Conservation (phyloP, 2,329 filamentous ascomycete genomes). For the Ceratocystis smalleyi region DNA sequence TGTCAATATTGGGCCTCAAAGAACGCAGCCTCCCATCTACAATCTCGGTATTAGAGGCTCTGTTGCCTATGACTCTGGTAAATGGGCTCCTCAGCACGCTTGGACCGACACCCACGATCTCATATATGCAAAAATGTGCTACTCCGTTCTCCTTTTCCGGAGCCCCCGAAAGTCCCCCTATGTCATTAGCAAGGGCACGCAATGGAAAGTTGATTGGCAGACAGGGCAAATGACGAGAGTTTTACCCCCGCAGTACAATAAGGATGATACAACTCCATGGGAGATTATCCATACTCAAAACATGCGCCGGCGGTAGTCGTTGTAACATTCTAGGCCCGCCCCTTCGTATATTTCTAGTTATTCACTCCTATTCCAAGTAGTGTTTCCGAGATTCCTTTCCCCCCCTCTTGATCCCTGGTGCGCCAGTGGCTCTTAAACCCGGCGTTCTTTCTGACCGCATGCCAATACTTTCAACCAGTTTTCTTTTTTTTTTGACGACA, state of each 20-base stretch:
- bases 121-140: slow-evolving; percentile 44
- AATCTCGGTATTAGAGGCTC: slow-evolving; percentile 27
- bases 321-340: background rate
- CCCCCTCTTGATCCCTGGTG: background rate
- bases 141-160: slow-evolving; percentile 40
- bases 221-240: slow-evolving; percentile 40
- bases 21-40: slow-evolving; percentile 19
- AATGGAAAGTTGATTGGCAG: slow-evolving; percentile 45
- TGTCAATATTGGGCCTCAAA: background rate
- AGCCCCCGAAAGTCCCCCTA: slow-evolving; percentile 43
- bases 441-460: background rate
- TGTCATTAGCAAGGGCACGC: slow-evolving; percentile 40
- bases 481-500: slow-evolving; percentile 3
- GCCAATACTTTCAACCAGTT: background rate
- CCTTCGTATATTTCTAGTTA: background rate
- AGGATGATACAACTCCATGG: slow-evolving; percentile 35
- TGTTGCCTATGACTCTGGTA: slow-evolving; percentile 34
- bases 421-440: background rate
- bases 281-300: slow-evolving; percentile 37
- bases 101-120: slow-evolving; percentile 43
- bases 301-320: slow-evolving; percentile 19
- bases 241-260: slow-evolving; percentile 38
- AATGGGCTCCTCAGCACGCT: slow-evolving; percentile 40
- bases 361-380: background rate
- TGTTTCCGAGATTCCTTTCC: background rate